phyloP scores from a whole-genome alignment of 139 green algal species.

The Microglena sp. region DNA sequence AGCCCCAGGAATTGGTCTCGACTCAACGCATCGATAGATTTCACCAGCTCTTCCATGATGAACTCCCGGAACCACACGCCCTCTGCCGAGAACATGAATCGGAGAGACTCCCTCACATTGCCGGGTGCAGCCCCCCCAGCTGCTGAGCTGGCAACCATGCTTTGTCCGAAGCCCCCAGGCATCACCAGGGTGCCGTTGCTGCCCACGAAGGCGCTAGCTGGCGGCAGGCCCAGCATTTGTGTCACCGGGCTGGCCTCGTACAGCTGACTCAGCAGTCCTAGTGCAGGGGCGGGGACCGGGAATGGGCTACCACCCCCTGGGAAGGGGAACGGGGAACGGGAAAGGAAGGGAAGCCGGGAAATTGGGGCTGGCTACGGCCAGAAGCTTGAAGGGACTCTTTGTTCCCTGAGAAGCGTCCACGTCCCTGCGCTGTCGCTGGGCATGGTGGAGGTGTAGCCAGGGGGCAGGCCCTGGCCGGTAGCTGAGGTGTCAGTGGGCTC shows the following conservation, averaged over 20 bases:
- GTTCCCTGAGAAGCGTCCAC: no score
- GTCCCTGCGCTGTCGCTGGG: no score
- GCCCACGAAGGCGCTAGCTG: no score
- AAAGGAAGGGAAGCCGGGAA: constrained; percentile 9
- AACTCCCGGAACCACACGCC: constrained; percentile 88
- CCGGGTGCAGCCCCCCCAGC: neutral
- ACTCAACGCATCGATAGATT: constrained; percentile 83
- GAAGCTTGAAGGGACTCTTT: no score
- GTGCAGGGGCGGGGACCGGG: constrained; percentile 2
- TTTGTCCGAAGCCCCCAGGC: neutral
- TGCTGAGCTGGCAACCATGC: neutral
- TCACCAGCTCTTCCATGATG: constrained; percentile 90
- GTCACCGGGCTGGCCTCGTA: constrained; percentile 14
- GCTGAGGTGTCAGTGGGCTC: no score
- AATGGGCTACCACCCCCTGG: constrained; percentile 7
- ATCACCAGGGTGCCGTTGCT: neutral
- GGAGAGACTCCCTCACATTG: constrained; percentile 48
- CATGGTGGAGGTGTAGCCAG: no score
- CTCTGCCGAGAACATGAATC: constrained; percentile 32
- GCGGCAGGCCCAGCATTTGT: constrained; percentile 19
- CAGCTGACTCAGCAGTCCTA: constrained; percentile 11
- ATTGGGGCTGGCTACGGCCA: no score
- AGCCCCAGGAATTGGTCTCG: constrained; percentile 49
- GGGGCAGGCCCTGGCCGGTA: no score
- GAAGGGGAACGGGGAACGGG: constrained; percentile 17